These are phyloP conservation scores for Dendryphion nanum DNA, from an alignment of 2,329 filamentous ascomycete species.

Conservation along the genomic window DNA sequence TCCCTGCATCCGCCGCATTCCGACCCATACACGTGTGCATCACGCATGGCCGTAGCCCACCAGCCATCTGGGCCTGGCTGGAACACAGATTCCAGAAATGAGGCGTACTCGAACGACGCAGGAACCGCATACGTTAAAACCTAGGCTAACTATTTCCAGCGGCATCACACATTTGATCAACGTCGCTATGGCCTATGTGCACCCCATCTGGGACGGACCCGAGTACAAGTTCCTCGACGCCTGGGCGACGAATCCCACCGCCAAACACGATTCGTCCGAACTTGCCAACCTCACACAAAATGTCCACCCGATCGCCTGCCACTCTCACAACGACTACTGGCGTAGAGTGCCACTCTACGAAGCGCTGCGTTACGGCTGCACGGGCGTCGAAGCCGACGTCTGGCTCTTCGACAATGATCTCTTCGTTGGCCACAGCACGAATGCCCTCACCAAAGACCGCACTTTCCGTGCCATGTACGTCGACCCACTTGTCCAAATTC, in stretches of 20 bases:
- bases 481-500: slow-evolving; percentile 50
- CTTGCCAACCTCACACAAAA: slow-evolving; percentile 47
- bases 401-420: slow-evolving; percentile 56
- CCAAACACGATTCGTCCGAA: background rate
- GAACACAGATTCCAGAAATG: no score
- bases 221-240: slow-evolving; percentile 32
- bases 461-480: slow-evolving; percentile 55
- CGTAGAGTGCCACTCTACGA: slow-evolving; percentile 54
- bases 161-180: slow-evolving; percentile 44
- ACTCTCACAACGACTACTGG: slow-evolving; percentile 62
- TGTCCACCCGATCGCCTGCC: slow-evolving; percentile 51
- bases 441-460: slow-evolving; percentile 45
- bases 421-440: slow-evolving; percentile 54
- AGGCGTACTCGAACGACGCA: no score
- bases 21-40: background rate
- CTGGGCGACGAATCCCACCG: slow-evolving; percentile 44
- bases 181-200: slow-evolving; percentile 36
- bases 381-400: slow-evolving; percentile 58
- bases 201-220: slow-evolving; percentile 37
- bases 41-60: background rate
- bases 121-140: no score
- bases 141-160: slow-evolving; percentile 25
- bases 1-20: background rate
- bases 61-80: background rate
- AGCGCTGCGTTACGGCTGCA: slow-evolving; percentile 55